These are phyloP conservation scores for Sporodiniella umbellata DNA, from an alignment of 371 early-diverging fungal species.

Conservation along the genomic window DNA sequence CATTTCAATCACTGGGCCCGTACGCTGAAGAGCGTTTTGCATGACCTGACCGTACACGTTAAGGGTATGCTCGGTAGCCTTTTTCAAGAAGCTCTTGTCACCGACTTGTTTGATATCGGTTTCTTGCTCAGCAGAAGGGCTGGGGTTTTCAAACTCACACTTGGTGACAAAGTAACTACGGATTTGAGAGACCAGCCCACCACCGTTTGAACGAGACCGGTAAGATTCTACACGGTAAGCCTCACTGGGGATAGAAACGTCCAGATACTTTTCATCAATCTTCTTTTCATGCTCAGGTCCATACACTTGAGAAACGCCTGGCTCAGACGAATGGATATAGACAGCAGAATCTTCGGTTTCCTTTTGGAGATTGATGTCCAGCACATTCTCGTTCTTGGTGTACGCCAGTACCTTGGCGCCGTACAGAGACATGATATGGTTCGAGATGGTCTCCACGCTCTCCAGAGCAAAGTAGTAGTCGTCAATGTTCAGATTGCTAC, in stretches of 20 bases:
- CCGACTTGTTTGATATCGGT: slow-evolving; percentile 83
- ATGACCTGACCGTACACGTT: slow-evolving; percentile 87
- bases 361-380: slow-evolving; percentile 90
- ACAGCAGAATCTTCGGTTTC: slow-evolving; percentile 91
- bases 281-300: slow-evolving; percentile 90
- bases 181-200: slow-evolving; percentile 78
- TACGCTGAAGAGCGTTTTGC: slow-evolving; percentile 76
- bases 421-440: slow-evolving; percentile 94
- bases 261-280: slow-evolving; percentile 91
- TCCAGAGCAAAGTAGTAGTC: slow-evolving; percentile 96
- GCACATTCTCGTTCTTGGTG: slow-evolving; percentile 79
- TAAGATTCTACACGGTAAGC: slow-evolving; percentile 95
- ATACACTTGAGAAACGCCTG: slow-evolving; percentile 85
- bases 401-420: slow-evolving; percentile 91
- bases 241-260: slow-evolving; percentile 60
- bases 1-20: slow-evolving; percentile 95
- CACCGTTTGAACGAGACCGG: slow-evolving; percentile 90
- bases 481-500: slow-evolving; percentile 93
- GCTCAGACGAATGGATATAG: slow-evolving; percentile 93
- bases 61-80: slow-evolving; percentile 91
- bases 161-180: slow-evolving; percentile 94
- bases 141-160: slow-evolving; percentile 85
- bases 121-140: slow-evolving; percentile 77
- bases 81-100: slow-evolving; percentile 90
- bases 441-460: slow-evolving; percentile 86